phyloP scores from a whole-genome alignment of 345 rosid species.

The Citrus cavaleriei region DNA sequence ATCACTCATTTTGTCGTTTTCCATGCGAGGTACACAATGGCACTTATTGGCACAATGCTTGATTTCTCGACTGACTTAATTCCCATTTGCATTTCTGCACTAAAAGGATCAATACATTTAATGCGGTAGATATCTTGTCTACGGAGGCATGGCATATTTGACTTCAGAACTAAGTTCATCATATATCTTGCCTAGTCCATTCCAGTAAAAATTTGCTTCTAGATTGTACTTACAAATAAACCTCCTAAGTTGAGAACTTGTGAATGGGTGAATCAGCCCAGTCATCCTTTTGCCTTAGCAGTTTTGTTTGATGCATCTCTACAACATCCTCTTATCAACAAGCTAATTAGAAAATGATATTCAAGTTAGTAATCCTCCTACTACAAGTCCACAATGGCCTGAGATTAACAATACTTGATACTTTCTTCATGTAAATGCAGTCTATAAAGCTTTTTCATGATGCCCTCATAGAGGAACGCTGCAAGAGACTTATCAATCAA shows the following conservation, averaged over 20 bases:
- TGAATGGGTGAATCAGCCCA: too few relatives aligned
- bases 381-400: background rate
- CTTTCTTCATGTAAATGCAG: background rate
- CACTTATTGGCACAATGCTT: background rate
- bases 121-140: too few relatives aligned
- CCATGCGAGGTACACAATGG: constrained; percentile 5
- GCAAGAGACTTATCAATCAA: background rate
- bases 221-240: too few relatives aligned
- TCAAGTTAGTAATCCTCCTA: background rate
- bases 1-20: constrained; percentile 28
- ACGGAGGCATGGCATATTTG: constrained; percentile 17
- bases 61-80: background rate
- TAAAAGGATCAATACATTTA: background rate
- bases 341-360: background rate
- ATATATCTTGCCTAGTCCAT: too few relatives aligned
- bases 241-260: too few relatives aligned
- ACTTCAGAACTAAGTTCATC: too few relatives aligned
- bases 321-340: background rate
- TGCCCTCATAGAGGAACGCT: background rate
- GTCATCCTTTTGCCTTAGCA: too few relatives aligned
- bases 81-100: background rate
- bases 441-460: background rate
- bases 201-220: too few relatives aligned
- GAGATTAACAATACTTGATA: background rate
- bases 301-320: too few relatives aligned